Evolutionary conservation across 2,329 filamentous ascomycete species (phyloP).

Genomic region (Parascedosporium putredinis): DNA sequence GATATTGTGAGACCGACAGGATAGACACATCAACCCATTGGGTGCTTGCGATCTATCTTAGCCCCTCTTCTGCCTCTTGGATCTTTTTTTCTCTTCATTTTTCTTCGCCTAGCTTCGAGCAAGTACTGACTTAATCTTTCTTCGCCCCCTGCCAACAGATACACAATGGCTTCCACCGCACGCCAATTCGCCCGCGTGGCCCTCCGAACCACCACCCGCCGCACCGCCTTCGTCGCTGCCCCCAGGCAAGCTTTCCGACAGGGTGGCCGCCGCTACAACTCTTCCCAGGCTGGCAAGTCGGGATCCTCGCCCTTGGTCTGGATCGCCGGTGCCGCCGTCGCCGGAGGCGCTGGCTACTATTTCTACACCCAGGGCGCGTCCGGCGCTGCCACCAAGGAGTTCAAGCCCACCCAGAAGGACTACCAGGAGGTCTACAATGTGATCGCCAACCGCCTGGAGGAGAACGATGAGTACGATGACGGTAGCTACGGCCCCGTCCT

Average conservation of each 20-base stretch:
- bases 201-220: slow-evolving; percentile 44
- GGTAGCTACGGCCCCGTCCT: slow-evolving; percentile 91
- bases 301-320: slow-evolving; percentile 42
- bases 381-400: slow-evolving; percentile 40
- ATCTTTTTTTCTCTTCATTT: slow-evolving; percentile 8
- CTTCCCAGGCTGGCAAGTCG: slow-evolving; percentile 52
- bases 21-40: too few relatives aligned
- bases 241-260: slow-evolving; percentile 62
- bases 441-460: slow-evolving; percentile 68
- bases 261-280: slow-evolving; percentile 68
- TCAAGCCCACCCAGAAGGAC: slow-evolving; percentile 70
- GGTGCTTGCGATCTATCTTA: too few relatives aligned
- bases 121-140: neutral
- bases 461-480: slow-evolving; percentile 93
- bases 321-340: slow-evolving; percentile 47
- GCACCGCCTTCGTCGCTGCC: slow-evolving; percentile 44
- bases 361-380: slow-evolving; percentile 50
- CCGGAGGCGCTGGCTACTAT: slow-evolving; percentile 55
- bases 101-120: neutral
- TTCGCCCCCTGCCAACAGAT: slow-evolving; percentile 11
- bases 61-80: too few relatives aligned
- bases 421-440: slow-evolving; percentile 94
- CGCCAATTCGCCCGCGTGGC: slow-evolving; percentile 48
- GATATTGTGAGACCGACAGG: too few relatives aligned
- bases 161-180: slow-evolving; percentile 30